phyloP scores from a whole-genome alignment of 441 rosid species.

The Populus trichocarpa region DNA sequence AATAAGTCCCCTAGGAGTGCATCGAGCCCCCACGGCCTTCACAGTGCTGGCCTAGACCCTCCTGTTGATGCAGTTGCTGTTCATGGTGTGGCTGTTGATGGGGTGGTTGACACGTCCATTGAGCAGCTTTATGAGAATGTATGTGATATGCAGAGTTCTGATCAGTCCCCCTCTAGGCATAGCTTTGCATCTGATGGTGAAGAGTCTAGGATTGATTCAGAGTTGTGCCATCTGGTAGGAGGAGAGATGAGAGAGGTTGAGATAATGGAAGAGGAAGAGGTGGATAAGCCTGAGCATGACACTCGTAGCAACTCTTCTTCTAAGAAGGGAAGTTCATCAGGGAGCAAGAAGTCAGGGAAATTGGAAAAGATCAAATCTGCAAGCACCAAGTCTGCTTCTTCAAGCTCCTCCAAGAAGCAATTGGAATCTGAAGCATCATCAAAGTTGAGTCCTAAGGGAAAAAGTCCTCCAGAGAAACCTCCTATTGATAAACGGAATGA shows the following conservation, averaged over 20 bases:
- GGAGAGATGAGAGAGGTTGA: constrained; percentile 57
- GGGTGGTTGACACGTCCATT: constrained; percentile 60
- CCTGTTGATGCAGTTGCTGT: constrained; percentile 31
- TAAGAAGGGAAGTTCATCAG: constrained; percentile 39
- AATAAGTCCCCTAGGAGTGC: constrained; percentile 30
- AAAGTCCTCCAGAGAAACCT: constrained; percentile 30
- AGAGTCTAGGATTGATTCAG: constrained; percentile 90
- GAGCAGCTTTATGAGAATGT: constrained; percentile 88
- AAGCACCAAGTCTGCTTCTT: constrained; percentile 47
- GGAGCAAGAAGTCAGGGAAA: constrained; percentile 40
- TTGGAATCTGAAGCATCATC: constrained; percentile 29
- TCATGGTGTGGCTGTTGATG: constrained; percentile 7
- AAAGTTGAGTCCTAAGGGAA: constrained; percentile 41
- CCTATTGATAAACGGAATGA: constrained; percentile 36
- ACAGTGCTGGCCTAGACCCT: constrained; percentile 9
- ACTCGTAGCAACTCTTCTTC: constrained; percentile 38
- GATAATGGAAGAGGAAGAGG: constrained; percentile 60
- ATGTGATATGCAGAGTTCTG: constrained; percentile 93
- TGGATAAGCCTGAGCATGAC: constrained; percentile 43
- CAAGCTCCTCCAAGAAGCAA: constrained; percentile 32
- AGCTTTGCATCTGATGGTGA: constrained; percentile 70
- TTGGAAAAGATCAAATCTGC: constrained; percentile 34
- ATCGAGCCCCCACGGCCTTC: constrained; percentile 30
- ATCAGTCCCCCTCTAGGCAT: constrained; percentile 66
- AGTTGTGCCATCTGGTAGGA: constrained; percentile 71